Evolutionary conservation across 1,284 basidiomycete species (phyloP), one percentile per base, ranked within the genome.

Genomic region (Irpex sp.): DNA sequence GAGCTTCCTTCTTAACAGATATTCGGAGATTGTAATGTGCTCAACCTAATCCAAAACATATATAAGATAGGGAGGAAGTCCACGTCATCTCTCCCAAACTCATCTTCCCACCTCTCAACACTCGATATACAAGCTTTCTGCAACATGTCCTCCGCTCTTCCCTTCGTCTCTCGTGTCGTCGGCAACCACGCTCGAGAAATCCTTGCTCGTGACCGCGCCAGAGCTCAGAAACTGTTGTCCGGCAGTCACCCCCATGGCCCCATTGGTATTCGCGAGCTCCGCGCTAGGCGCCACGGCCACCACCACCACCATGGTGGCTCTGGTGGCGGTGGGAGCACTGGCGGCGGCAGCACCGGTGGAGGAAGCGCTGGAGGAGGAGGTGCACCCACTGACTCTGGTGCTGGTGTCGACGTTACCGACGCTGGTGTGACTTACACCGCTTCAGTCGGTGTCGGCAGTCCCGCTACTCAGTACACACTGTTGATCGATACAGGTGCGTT

Each of bases 391-490:
- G 59, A 66, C 5, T 38, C 67, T 40, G 67, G 66, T 55, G 69
- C 75, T 37, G 78, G 77, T 54, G 80, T 87, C 61, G 79, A 84
- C 59, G 84, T 83, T 26, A 85, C 81, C 36, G 82, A 87, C 71
- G 76, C 84, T 56, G 82, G 83, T 60, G 80, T 84, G 47, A 77
- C 77, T 44, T 88, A 89, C 73, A 76, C 81, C 57, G 81, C 83
- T 1, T 71, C 75, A 2, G 79, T 88, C 59, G 83, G 82, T 48
- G 82, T 89, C 54, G 88, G 88, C 48, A 81, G 67, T 65, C 87
- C 87, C 4, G 73, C 86, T 13, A 87, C 85, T 2, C 71, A 74
- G 15, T 89, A 85, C 82, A 76, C 71, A 1, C 79, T 87, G 60
- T 73, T 87, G 63, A 82, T 87, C 51, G 85, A 87, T 65, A 87